A percentile compares a stretch with the other conserved stretches of the same genome.
These are phyloP conservation scores for Moesziomyces antarcticus DNA, from an alignment of 1,284 basidiomycete species.

Conservation along the genomic window DNA sequence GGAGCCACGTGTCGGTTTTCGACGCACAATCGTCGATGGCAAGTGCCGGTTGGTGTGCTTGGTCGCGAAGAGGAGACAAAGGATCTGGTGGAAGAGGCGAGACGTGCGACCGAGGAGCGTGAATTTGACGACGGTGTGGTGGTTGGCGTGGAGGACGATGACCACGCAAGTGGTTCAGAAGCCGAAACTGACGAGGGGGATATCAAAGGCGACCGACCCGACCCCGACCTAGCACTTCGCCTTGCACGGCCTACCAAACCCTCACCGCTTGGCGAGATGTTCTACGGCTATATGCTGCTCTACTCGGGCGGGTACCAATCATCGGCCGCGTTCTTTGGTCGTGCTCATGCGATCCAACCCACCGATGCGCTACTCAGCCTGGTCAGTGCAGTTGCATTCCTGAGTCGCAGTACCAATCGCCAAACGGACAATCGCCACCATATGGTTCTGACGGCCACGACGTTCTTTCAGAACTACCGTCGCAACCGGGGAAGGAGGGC, in stretches of 20 bases:
- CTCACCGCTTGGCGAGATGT: constrained; percentile 76
- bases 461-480: constrained; percentile 47
- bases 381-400: constrained; percentile 81
- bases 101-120: constrained; percentile 1
- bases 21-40: constrained; percentile 17
- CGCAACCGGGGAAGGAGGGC: constrained; percentile 74
- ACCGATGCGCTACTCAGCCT: constrained; percentile 87
- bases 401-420: constrained; percentile 89
- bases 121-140: constrained; percentile 24
- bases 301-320: constrained; percentile 87
- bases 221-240: constrained; percentile 14
- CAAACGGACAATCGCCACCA: constrained; percentile 95
- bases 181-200: constrained; percentile 45
- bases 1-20: constrained; percentile 35
- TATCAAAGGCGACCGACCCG: constrained; percentile 30
- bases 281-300: constrained; percentile 89
- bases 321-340: constrained; percentile 85
- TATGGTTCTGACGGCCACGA: constrained; percentile 52
- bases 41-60: constrained; percentile 14
- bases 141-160: neutral
- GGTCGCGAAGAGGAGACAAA: constrained; percentile 9
- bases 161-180: constrained; percentile 18
- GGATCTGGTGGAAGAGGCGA: constrained; percentile 12
- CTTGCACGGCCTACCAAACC: constrained; percentile 45
- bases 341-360: constrained; percentile 84